phyloP scores from a whole-genome alignment of 768 basidiomycete genomes.

The Thelephora ganbajun region DNA sequence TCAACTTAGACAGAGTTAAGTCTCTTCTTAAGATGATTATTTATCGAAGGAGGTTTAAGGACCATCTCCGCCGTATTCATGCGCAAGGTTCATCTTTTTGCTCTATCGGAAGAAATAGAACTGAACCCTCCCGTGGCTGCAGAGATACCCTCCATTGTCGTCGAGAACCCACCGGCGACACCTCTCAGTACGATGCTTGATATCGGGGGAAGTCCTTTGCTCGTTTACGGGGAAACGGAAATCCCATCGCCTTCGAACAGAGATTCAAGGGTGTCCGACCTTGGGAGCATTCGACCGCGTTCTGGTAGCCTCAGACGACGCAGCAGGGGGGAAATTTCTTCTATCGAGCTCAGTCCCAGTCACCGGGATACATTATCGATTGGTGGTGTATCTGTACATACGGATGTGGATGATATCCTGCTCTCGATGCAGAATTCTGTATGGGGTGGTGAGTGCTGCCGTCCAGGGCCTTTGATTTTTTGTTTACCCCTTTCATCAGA shows the following conservation, averaged over 20 bases:
- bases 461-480: background rate
- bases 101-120: background rate
- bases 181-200: conserved; percentile 35
- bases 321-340: background rate
- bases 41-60: conserved; percentile 54
- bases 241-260: conserved; percentile 26
- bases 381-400: conserved; percentile 11
- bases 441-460: conserved; percentile 46
- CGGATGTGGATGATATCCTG: conserved; percentile 31
- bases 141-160: conserved; percentile 64
- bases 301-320: conserved; percentile 25
- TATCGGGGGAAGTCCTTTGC: conserved; percentile 21
- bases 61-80: conserved; percentile 9
- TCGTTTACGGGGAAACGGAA: conserved; percentile 12
- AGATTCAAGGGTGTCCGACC: conserved; percentile 23
- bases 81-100: background rate
- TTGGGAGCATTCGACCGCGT: conserved; percentile 32
- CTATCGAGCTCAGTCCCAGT: conserved; percentile 5
- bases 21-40: conserved; percentile 69
- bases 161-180: conserved; percentile 42
- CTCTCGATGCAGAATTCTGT: conserved; percentile 51
- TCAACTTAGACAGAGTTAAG: conserved; percentile 74
- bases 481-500: conserved; percentile 9
- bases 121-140: background rate
- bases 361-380: conserved; percentile 12